Conservation (phyloP, 768 basidiomycete genomes). For the Fomitopsis pulvina region DNA sequence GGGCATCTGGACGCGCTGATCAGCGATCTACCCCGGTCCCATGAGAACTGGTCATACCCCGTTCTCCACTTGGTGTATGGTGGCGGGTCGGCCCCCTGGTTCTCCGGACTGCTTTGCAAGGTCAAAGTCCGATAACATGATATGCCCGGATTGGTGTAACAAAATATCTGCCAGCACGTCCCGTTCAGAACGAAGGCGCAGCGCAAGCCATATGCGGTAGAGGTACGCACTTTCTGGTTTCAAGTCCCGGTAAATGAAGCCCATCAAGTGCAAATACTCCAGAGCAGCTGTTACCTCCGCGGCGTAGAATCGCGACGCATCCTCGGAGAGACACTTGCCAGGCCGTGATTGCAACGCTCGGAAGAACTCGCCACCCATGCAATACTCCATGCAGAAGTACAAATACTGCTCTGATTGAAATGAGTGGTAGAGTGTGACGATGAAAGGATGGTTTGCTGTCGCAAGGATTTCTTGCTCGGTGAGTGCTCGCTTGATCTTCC, state of each 20-base stretch:
- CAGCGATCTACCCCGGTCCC: conserved; percentile 6
- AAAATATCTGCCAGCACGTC: conserved; percentile 69
- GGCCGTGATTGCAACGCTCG: conserved; percentile 93
- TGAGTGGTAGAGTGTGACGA: conserved; percentile 97
- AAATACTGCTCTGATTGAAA: conserved; percentile 98
- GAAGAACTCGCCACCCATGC: conserved; percentile 99
- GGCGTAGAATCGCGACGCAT: conserved; percentile 94
- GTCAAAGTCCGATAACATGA: conserved; percentile 99
- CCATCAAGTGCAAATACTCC: conserved; percentile 98
- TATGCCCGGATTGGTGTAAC: conserved; percentile 95
- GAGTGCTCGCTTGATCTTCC: conserved; percentile 97
- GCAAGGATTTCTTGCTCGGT: conserved; percentile 99
- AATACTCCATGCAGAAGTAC: conserved; percentile 99
- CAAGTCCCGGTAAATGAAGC: conserved; percentile 98
- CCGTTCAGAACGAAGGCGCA: conserved; percentile 8
- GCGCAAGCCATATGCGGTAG: not conserved
- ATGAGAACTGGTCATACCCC: conserved; percentile 53
- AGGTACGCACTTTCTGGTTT: conserved; percentile 92
- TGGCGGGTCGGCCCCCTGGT: conserved; percentile 78
- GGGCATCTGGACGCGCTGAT: conserved; percentile 52
- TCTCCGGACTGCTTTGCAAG: conserved; percentile 93
- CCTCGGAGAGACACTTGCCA: conserved; percentile 94
- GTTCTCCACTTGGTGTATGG: conserved; percentile 81
- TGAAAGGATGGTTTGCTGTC: conserved; percentile 98
- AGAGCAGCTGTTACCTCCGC: conserved; percentile 97